Percentiles rank a stretch among this genome's conserved stretches.
Evolutionary conservation across 495 filamentous ascomycete species (phyloP).

Genomic region (Tuber borchii): DNA sequence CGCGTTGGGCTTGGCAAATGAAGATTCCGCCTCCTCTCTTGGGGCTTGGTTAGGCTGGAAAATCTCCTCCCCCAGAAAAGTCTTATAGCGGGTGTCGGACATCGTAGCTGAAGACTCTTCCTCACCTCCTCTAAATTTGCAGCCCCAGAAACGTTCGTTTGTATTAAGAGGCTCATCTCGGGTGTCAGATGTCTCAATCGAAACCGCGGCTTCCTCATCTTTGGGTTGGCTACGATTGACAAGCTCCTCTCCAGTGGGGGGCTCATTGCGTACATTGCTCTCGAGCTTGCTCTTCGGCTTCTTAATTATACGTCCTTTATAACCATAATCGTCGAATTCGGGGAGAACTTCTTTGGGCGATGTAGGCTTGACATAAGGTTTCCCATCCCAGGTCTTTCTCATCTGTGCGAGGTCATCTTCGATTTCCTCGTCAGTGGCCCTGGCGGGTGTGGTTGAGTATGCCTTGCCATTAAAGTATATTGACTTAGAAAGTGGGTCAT

Average conservation of each 20-base stretch:
- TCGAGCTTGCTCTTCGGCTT: background rate
- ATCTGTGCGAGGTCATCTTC: background rate
- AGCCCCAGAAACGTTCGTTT: too few species aligned
- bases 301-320: background rate
- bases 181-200: too few species aligned
- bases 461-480: background rate
- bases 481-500: background rate
- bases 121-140: too few species aligned
- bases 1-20: too few species aligned
- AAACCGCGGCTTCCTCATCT: background rate
- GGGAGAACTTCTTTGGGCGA: background rate
- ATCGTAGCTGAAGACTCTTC: too few species aligned
- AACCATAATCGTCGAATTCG: background rate
- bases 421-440: background rate
- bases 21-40: too few species aligned
- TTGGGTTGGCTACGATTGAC: background rate
- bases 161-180: too few species aligned
- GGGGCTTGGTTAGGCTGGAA: too few species aligned
- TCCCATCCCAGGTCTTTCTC: background rate
- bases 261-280: background rate
- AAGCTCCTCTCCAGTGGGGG: background rate
- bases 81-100: too few species aligned
- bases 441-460: background rate
- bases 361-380: background rate
- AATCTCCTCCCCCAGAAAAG: too few species aligned